Evolutionary conservation across 2,329 filamentous ascomycete genomes (phyloP).

Genomic region (Alternaria postmessia): DNA sequence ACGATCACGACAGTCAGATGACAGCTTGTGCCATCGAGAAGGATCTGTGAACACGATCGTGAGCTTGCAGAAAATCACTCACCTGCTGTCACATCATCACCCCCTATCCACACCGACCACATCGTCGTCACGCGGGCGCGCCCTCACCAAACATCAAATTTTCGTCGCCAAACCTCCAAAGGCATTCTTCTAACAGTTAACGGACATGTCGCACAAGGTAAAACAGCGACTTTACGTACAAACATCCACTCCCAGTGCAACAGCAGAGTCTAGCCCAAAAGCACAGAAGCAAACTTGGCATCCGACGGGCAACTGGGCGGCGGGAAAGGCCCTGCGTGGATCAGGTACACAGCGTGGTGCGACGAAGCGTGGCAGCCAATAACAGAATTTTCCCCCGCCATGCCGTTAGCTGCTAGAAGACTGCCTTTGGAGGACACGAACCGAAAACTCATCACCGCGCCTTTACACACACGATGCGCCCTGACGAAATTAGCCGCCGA

Average conservation of each 20-base stretch:
- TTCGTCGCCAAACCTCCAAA: slow-evolving; percentile 28
- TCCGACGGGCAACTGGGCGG: slow-evolving; percentile 19
- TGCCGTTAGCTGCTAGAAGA: slow-evolving; percentile 23
- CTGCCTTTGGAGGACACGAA: slow-evolving; percentile 17
- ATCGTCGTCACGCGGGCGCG: slow-evolving; percentile 11
- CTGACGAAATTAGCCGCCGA: slow-evolving; percentile 19
- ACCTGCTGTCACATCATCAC: slow-evolving; percentile 5
- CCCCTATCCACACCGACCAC: slow-evolving; percentile 9
- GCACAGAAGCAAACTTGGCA: slow-evolving; percentile 9
- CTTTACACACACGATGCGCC: slow-evolving; percentile 9
- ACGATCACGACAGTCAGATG: background rate
- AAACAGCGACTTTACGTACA: slow-evolving; percentile 27
- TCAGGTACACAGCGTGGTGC: slow-evolving; percentile 10
- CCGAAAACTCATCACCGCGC: slow-evolving; percentile 8
- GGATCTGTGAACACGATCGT: background rate
- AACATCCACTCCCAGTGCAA: slow-evolving; percentile 29
- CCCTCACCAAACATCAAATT: slow-evolving; percentile 17
- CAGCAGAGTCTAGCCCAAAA: slow-evolving; percentile 22
- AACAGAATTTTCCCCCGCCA: slow-evolving; percentile 29
- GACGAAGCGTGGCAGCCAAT: slow-evolving; percentile 19
- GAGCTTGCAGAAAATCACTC: background rate
- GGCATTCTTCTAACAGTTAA: slow-evolving; percentile 31
- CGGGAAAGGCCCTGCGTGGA: slow-evolving; percentile 17
- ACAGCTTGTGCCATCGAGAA: background rate
- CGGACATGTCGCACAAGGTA: slow-evolving; percentile 14